Evolutionary conservation across 345 rosid genomes (phyloP), one percentile per base, ranked within the genome.

Genomic region (Acer saccharum): DNA sequence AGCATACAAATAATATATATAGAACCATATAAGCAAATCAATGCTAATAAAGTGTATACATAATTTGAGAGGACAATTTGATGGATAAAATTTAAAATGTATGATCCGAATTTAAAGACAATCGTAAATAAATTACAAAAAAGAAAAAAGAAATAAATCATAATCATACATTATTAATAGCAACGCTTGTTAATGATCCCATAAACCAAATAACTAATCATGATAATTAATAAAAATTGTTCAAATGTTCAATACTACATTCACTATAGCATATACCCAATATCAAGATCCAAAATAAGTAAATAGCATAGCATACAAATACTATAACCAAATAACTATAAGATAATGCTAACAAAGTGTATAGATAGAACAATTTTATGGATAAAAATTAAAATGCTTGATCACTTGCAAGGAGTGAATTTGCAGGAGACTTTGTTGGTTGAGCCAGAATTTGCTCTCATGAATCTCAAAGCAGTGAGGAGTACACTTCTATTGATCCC

Each of bases 391-490:
- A 2, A 35, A 35, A 35, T 4, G 39, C 39, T 35, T 35, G 39
- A 35, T 46, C 50, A 46, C 67, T 86, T 84, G 92, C 97, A 92
- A 16, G 87, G 79, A 27, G 85, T 78, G 79, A 92, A 84, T 79
- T 69, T 87, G 91, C 98, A 95, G 68, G 90, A 63, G 76, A 71
- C 71, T 0, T 27, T 41, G 60, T 75, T 64, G 6, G 62, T 14
- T 17, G 68, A 68, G 29, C 98, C 94, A 2, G 92, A 84, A 76
- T 95, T 95, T 32, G 98, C 97, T 82, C 88, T 87, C 32, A 80
- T 81, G 90, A 95, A 92, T 58, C 88, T 78, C 18, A 88, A 83
- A 52, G 91, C 97, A 0, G 94, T 88, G 48, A 79, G 75, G 32
- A 95, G 94, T 73, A 77, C 89, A 68, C 74, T 68, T 60, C 87